A percentile compares a stretch with the other conserved stretches of the same genome.
Evolutionary conservation across 495 filamentous ascomycete genomes (phyloP).

Genomic region (Ascodesmis nigricans): DNA sequence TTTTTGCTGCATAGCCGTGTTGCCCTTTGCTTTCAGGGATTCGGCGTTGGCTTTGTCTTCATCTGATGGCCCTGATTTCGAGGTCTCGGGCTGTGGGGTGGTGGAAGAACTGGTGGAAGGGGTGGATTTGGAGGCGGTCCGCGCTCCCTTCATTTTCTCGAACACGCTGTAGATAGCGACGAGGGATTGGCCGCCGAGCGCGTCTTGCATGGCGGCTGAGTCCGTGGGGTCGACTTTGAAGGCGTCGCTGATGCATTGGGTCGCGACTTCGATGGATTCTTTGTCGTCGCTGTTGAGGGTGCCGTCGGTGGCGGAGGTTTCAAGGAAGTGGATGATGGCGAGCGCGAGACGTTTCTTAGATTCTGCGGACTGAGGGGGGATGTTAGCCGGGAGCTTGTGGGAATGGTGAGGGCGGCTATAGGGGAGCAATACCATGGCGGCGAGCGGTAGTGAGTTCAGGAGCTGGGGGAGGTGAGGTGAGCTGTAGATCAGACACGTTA

Average conservation of each 20-base stretch:
- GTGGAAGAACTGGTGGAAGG: slow-evolving; percentile 10
- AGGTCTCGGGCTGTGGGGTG: slow-evolving; percentile 13
- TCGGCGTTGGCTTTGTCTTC: slow-evolving; percentile 56
- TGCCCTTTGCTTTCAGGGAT: slow-evolving; percentile 70
- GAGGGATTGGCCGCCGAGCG: slow-evolving; percentile 64
- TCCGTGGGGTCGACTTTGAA: slow-evolving; percentile 82
- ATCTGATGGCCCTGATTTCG: slow-evolving; percentile 29
- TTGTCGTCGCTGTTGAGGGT: slow-evolving; percentile 67
- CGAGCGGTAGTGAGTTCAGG: background rate
- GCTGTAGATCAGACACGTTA: too few relatives aligned
- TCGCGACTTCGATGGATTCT: slow-evolving; percentile 78
- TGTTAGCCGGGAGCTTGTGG: background rate
- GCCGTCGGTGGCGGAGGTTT: slow-evolving; percentile 64
- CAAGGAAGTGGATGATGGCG: slow-evolving; percentile 88
- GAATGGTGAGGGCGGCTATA: background rate
- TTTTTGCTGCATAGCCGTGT: slow-evolving; percentile 79
- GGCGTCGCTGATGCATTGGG: slow-evolving; percentile 77
- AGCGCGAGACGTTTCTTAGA: slow-evolving; percentile 90
- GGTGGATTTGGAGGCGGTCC: slow-evolving; percentile 20
- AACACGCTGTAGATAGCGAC: slow-evolving; percentile 82
- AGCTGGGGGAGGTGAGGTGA: background rate
- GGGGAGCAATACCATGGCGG: background rate
- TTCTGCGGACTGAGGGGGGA: slow-evolving; percentile 9
- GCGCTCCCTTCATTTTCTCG: slow-evolving; percentile 71
- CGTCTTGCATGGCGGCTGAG: slow-evolving; percentile 46